Conservation (phyloP, 2,329 filamentous ascomycete species). For the Fusarium continuum region DNA sequence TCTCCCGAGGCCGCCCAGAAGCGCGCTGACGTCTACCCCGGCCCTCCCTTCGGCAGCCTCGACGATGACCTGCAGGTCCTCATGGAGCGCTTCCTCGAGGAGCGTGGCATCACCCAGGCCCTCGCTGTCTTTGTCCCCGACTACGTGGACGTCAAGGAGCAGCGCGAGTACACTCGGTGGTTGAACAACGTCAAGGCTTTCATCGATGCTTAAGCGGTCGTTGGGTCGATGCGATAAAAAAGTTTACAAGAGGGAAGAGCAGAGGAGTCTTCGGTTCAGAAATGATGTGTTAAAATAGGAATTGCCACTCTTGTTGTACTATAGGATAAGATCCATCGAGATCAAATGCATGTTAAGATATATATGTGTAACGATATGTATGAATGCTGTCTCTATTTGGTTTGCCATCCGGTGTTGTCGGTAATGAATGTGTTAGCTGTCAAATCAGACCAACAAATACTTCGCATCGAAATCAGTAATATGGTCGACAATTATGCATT, state of each 20-base stretch:
- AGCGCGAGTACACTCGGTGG: constrained; percentile 95
- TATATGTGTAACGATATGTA: constrained; percentile 42
- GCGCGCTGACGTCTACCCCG: constrained; percentile 82
- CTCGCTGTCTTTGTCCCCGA: constrained; percentile 92
- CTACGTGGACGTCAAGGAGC: constrained; percentile 98
- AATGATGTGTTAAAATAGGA: constrained; percentile 36
- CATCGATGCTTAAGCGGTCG: constrained; percentile 69
- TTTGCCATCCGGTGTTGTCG: not conserved
- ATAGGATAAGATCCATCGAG: constrained; percentile 40
- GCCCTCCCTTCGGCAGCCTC: constrained; percentile 91
- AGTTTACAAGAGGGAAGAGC: constrained; percentile 18
- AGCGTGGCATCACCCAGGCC: constrained; percentile 87
- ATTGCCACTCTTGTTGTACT: constrained; percentile 45
- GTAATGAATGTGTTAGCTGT: not conserved
- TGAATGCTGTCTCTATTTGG: constrained; percentile 13
- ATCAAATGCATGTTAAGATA: constrained; percentile 37
- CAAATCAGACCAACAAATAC: not conserved
- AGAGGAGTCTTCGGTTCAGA: constrained; percentile 20
- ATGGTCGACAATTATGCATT: constrained; percentile 21
- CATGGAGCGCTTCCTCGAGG: constrained; percentile 92
- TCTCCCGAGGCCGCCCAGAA: constrained; percentile 80
- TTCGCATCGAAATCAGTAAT: not conserved
- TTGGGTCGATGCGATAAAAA: not conserved
- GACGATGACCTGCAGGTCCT: constrained; percentile 95
- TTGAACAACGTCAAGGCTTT: constrained; percentile 87